Conservation (phyloP, 495 filamentous ascomycete species). For the Hyaloscypha finlandica region DNA sequence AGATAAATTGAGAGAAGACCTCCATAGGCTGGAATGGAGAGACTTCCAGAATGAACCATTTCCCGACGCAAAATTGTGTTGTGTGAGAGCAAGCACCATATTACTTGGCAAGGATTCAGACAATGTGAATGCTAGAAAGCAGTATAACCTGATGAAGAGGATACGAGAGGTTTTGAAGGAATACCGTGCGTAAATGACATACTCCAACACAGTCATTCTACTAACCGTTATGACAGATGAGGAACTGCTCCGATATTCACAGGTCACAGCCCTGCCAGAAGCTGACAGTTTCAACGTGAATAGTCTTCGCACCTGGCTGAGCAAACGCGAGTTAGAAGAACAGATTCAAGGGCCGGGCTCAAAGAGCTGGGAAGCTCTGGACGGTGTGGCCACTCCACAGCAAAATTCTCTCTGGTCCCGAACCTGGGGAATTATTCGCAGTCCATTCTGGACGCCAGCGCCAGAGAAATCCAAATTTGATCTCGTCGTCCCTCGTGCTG, state of each 20-base stretch:
- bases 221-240: constrained; percentile 12
- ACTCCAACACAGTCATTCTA: background rate
- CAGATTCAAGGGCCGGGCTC: constrained; percentile 16
- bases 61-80: background rate
- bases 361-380: constrained; percentile 18
- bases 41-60: background rate
- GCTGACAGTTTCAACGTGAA: constrained; percentile 20
- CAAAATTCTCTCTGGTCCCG: background rate
- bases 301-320: constrained; percentile 15
- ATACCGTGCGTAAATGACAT: constrained; percentile 19
- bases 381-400: background rate
- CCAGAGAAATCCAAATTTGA: background rate
- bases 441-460: background rate
- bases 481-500: constrained; percentile 11
- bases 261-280: constrained; percentile 21
- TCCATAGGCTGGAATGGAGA: constrained; percentile 7
- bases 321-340: background rate
- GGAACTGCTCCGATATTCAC: constrained; percentile 23
- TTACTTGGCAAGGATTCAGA: background rate
- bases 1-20: constrained; percentile 3
- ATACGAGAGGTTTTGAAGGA: constrained; percentile 16
- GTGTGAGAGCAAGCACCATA: background rate
- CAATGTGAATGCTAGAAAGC: background rate
- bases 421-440: background rate
- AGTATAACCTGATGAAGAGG: background rate